A percentile compares a stretch with the other conserved stretches of the same genome.
Conservation (phyloP, 768 basidiomycete genomes). For the Auriscalpium microsporum region DNA sequence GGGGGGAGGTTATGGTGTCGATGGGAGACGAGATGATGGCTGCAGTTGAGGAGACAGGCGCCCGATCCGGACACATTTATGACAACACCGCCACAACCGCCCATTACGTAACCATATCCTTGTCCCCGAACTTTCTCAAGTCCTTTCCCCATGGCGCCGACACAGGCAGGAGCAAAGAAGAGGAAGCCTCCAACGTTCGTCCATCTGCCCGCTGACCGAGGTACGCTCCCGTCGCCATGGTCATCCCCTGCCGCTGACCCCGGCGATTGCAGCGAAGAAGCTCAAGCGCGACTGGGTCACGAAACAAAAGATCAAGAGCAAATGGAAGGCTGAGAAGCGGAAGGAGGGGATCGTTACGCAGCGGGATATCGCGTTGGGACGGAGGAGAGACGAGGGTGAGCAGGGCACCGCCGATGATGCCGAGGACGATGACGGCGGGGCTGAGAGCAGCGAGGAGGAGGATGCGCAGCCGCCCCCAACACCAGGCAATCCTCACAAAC, state of each 20-base stretch:
- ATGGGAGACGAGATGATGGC: slow-evolving; percentile 19
- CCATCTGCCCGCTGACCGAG: slow-evolving; percentile 55
- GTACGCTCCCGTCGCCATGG: slow-evolving; percentile 27
- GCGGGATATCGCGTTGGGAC: neutral
- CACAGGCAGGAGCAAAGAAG: slow-evolving; percentile 26
- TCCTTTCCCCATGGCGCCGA: neutral
- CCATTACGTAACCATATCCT: slow-evolving; percentile 1
- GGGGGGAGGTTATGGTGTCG: slow-evolving; percentile 34
- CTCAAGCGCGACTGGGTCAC: slow-evolving; percentile 78
- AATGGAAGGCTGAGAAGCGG: slow-evolving; percentile 70
- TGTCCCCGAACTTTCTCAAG: neutral
- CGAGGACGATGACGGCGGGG: slow-evolving; percentile 9
- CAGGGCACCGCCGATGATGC: neutral
- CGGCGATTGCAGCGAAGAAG: slow-evolving; percentile 49
- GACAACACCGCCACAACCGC: slow-evolving; percentile 1
- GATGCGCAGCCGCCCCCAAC: neutral
- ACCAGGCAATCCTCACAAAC: neutral
- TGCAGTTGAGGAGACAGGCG: slow-evolving; percentile 18
- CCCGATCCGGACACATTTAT: slow-evolving; percentile 2
- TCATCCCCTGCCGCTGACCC: neutral
- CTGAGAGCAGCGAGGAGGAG: slow-evolving; percentile 13
- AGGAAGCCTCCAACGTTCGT: slow-evolving; percentile 66
- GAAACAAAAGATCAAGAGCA: slow-evolving; percentile 64
- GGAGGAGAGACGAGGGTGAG: neutral
- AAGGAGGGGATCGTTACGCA: slow-evolving; percentile 29